Conservation (phyloP, 2,329 filamentous ascomycete species). For the Fusarium xyrophilum region DNA sequence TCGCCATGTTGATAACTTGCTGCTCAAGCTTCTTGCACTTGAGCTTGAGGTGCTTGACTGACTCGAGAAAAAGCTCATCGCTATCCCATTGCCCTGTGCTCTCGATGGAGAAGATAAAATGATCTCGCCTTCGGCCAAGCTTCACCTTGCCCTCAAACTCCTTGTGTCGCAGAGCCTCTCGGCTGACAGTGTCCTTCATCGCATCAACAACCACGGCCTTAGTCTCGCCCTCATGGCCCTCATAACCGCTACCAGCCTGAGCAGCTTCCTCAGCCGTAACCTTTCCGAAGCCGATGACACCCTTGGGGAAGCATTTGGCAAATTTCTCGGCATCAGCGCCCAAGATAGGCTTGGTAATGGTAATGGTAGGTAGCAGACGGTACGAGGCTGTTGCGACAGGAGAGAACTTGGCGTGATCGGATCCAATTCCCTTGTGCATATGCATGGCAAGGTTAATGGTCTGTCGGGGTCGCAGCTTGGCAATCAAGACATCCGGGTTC, state of each 20-base stretch:
- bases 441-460: constrained; percentile 86
- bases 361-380: constrained; percentile 86
- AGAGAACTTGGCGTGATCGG: constrained; percentile 96
- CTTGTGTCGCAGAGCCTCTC: constrained; percentile 87
- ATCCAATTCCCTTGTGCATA: constrained; percentile 91
- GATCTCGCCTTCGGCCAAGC: constrained; percentile 86
- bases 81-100: constrained; percentile 95
- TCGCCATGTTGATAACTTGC: constrained; percentile 71
- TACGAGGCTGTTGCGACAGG: constrained; percentile 96
- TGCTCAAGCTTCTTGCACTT: constrained; percentile 80
- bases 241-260: constrained; percentile 67
- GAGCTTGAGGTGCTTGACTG: constrained; percentile 81
- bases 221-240: constrained; percentile 76
- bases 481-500: constrained; percentile 92
- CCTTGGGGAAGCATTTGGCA: constrained; percentile 83
- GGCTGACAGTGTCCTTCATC: constrained; percentile 93
- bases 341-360: constrained; percentile 82
- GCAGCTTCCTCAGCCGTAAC: constrained; percentile 72
- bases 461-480: constrained; percentile 92
- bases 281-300: constrained; percentile 82
- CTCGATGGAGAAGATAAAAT: constrained; percentile 97
- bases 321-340: constrained; percentile 91
- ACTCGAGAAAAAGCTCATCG: constrained; percentile 91
- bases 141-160: constrained; percentile 97
- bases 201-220: constrained; percentile 88